These are phyloP conservation scores for Gossypium turneri DNA, from an alignment of 345 rosid species.

Conservation along the genomic window DNA sequence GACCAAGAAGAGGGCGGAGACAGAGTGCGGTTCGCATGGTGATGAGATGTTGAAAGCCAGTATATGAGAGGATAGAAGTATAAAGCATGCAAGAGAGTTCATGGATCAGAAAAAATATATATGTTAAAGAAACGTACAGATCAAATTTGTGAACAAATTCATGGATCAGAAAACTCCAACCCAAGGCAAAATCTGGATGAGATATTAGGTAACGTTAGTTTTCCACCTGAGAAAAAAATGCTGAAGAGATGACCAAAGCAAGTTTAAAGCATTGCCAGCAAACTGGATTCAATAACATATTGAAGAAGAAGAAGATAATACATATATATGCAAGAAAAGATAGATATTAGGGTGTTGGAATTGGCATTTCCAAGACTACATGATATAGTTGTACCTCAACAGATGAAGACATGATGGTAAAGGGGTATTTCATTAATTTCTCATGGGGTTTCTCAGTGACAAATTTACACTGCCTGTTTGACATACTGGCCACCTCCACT, in stretches of 20 bases:
- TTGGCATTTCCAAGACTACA: too few relatives aligned
- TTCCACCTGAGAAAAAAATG: background rate
- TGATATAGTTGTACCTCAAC: too few relatives aligned
- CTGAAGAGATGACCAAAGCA: too few relatives aligned
- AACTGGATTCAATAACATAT: background rate
- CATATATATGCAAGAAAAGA: background rate
- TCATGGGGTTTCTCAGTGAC: constrained; percentile 33
- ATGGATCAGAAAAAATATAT: too few relatives aligned
- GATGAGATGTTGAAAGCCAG: too few relatives aligned
- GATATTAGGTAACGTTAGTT: background rate
- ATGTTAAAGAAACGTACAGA: too few relatives aligned
- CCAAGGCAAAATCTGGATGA: background rate
- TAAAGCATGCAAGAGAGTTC: background rate
- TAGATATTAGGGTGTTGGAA: too few relatives aligned
- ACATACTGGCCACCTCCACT: constrained; percentile 45
- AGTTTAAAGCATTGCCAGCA: background rate
- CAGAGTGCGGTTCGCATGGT: too few relatives aligned
- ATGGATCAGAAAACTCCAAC: constrained; percentile 4
- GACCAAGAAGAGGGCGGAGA: too few relatives aligned
- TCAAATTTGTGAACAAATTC: background rate
- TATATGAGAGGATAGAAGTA: too few relatives aligned
- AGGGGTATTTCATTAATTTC: background rate
- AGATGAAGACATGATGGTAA: too few relatives aligned
- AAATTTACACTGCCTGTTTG: constrained; percentile 40
- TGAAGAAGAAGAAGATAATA: too few relatives aligned